Percentiles rank a stretch among this genome's conserved stretches.
phyloP scores from a whole-genome alignment of 1,139 yeast species.

The Hemisphaericaspora xylanilytica region DNA sequence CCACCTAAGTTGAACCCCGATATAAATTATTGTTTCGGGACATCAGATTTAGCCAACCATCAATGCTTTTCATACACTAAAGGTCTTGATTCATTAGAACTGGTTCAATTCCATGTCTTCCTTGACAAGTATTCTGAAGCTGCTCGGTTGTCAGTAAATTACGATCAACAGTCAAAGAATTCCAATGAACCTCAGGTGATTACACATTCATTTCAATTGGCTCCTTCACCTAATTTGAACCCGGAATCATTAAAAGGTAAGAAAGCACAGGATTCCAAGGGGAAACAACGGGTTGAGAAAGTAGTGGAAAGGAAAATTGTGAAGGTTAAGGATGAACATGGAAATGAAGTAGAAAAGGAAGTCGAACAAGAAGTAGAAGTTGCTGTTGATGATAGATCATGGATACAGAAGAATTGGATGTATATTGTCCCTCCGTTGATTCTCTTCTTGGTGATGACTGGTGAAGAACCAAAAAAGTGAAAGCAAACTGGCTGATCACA shows the following conservation, averaged over 20 bases:
- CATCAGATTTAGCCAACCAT: constrained; percentile 25
- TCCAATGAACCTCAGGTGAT: constrained; percentile 11
- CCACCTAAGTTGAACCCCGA: neutral
- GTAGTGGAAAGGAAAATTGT: constrained; percentile 11
- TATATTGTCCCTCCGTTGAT: constrained; percentile 45
- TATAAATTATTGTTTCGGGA: constrained; percentile 31
- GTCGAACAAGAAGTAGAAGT: constrained; percentile 25
- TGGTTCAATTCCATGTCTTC: constrained; percentile 16
- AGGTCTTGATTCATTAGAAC: constrained; percentile 9
- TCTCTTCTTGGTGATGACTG: constrained; percentile 28
- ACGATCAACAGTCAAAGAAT: constrained; percentile 7
- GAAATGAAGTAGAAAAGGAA: constrained; percentile 24
- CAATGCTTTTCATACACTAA: constrained; percentile 30
- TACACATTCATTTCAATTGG: constrained; percentile 11
- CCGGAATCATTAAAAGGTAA: constrained; percentile 19
- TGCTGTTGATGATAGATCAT: constrained; percentile 41
- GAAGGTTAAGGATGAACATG: constrained; percentile 22
- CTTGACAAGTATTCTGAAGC: constrained; percentile 16
- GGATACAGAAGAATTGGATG: constrained; percentile 56
- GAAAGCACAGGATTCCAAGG: constrained; percentile 9
- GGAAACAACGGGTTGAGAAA: constrained; percentile 10
- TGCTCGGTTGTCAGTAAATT: constrained; percentile 15
- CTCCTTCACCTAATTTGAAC: constrained; percentile 29
- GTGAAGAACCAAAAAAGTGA: constrained; percentile 17
- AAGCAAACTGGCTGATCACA: too few relatives aligned